Conservation (phyloP, 2,329 filamentous ascomycete genomes). For the Sporothrix curviconia region DNA sequence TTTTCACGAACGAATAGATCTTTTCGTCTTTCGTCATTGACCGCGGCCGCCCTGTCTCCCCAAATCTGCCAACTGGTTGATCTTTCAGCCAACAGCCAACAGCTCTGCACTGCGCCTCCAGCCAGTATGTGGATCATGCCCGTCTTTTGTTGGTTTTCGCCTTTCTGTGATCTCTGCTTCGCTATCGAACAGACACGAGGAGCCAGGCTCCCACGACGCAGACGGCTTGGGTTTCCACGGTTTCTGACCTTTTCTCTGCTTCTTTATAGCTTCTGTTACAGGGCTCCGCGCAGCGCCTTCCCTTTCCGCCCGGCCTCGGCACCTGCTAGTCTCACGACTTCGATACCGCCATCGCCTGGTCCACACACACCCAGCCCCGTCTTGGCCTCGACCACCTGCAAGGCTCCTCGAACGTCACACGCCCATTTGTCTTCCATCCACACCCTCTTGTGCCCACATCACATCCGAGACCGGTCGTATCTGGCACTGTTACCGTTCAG, state of each 20-base stretch:
- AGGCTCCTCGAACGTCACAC: not conserved
- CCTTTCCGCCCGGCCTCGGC: not conserved
- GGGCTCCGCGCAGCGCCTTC: too few relatives aligned
- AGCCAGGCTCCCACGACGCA: too few relatives aligned
- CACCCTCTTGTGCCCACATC: not conserved
- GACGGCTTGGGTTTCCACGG: too few relatives aligned
- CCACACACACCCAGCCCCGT: not conserved
- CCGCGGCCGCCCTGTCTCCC: not conserved
- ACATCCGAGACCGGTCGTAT: not conserved
- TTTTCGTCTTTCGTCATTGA: too few relatives aligned
- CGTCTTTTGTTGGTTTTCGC: too few relatives aligned
- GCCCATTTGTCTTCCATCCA: conserved; percentile 3
- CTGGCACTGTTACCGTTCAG: not conserved
- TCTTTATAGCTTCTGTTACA: too few relatives aligned
- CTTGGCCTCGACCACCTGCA: not conserved
- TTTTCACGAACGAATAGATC: too few relatives aligned
- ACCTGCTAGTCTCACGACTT: too few relatives aligned
- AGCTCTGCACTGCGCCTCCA: not conserved
- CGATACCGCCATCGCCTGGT: not conserved
- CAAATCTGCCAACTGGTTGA: not conserved
- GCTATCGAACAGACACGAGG: too few relatives aligned
- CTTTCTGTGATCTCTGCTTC: too few relatives aligned
- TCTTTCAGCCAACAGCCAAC: not conserved
- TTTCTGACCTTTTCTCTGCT: too few relatives aligned
- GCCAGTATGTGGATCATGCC: too few relatives aligned